Evolutionary conservation across 2,329 filamentous ascomycete species (phyloP).

Genomic region (Fusarium verrucosum): DNA sequence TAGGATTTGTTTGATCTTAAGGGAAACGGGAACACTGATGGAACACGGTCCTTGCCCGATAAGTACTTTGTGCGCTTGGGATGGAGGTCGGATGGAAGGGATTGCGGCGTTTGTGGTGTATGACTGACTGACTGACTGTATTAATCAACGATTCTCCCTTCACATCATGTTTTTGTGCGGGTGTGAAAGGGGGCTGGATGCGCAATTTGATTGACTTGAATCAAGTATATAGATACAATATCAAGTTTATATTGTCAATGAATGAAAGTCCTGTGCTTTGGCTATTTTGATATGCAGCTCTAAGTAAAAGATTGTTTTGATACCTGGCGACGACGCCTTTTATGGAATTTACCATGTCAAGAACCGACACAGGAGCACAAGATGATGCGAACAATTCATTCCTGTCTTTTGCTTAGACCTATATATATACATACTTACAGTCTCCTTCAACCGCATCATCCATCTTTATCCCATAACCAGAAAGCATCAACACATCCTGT

Average conservation of each 20-base stretch:
- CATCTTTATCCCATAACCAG: conserved; percentile 10
- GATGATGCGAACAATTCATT: not conserved
- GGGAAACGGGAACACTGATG: not conserved
- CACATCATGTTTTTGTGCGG: not conserved
- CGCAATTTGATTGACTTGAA: not conserved
- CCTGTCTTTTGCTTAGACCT: conserved; percentile 5
- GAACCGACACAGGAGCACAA: not conserved
- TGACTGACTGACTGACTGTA: conserved; percentile 5
- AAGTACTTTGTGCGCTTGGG: not conserved
- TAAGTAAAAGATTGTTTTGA: not conserved
- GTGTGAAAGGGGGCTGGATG: not conserved
- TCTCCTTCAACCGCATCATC: conserved; percentile 3
- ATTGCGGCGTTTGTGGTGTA: conserved; percentile 16
- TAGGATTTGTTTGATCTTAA: conserved; percentile 8
- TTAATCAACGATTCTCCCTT: conserved; percentile 18
- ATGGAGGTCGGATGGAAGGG: not conserved
- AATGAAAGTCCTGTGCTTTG: not conserved
- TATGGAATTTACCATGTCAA: too few relatives aligned
- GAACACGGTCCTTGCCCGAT: conserved; percentile 12
- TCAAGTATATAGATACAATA: not conserved
- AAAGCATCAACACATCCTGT: conserved; percentile 15
- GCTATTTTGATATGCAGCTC: fast-evolving
- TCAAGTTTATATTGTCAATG: not conserved
- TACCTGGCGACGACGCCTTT: not conserved
- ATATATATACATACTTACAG: conserved; percentile 18